Percentiles rank a stretch among this genome's conserved stretches.
Conservation (phyloP, 495 filamentous ascomycete genomes). For the Delitschia confertaspora region DNA sequence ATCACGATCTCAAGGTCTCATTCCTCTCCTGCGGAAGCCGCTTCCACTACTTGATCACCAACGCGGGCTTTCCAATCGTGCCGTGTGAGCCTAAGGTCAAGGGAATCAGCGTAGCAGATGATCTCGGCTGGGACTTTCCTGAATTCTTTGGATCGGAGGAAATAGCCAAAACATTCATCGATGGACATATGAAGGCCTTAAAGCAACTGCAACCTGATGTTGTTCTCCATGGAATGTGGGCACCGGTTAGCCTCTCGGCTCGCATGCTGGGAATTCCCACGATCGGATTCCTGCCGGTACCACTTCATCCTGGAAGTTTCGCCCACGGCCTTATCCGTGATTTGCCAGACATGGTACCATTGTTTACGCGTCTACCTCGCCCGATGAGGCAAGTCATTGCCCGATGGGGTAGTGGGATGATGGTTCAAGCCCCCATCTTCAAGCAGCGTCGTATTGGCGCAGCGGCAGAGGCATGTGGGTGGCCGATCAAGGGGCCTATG, state of each 20-base stretch:
- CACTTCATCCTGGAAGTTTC: slow-evolving; percentile 13
- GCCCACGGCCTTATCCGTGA: slow-evolving; percentile 17
- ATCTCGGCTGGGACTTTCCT: slow-evolving; percentile 21
- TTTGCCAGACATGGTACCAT: slow-evolving; percentile 18
- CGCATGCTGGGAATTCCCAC: slow-evolving; percentile 14
- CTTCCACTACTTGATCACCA: slow-evolving; percentile 16
- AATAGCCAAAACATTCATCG: slow-evolving; percentile 19
- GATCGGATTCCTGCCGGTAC: slow-evolving; percentile 19
- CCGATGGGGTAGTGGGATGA: slow-evolving; percentile 7
- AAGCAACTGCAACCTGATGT: slow-evolving; percentile 11
- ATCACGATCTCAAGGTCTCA: slow-evolving; percentile 12
- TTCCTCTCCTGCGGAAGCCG: slow-evolving; percentile 16
- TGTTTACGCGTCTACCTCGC: slow-evolving; percentile 21
- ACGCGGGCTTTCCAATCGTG: slow-evolving; percentile 15
- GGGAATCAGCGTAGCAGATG: slow-evolving; percentile 15
- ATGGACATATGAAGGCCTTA: slow-evolving; percentile 15
- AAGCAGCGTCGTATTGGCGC: slow-evolving; percentile 14
- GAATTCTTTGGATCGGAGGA: slow-evolving; percentile 22
- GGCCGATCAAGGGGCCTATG: slow-evolving; percentile 17
- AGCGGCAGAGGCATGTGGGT: slow-evolving; percentile 10
- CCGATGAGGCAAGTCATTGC: slow-evolving; percentile 11
- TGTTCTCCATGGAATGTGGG: slow-evolving; percentile 24
- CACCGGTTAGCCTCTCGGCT: slow-evolving; percentile 15
- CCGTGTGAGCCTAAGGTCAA: slow-evolving; percentile 12
- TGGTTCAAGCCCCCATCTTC: slow-evolving; percentile 20